Percentiles rank a stretch among this genome's conserved stretches.
Evolutionary conservation across 805 yeast species (phyloP).

Genomic region (Monosporozyma aerobia): DNA sequence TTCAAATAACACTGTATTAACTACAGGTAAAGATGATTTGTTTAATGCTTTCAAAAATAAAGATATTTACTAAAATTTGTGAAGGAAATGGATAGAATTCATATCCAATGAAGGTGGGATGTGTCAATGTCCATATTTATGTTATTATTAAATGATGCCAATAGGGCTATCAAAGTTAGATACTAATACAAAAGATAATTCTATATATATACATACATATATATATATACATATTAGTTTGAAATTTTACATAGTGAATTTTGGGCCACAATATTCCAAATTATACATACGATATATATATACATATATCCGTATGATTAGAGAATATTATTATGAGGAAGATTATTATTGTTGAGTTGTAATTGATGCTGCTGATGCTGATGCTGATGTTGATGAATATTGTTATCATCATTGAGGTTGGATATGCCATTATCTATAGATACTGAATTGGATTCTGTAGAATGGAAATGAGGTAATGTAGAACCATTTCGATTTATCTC

Average conservation of each 20-base stretch:
- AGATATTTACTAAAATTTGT: too few species aligned
- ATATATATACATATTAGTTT: neutral
- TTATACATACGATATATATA: neutral
- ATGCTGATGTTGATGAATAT: neutral
- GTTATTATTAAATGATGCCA: too few species aligned
- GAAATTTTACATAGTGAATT: neutral
- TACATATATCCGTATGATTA: neutral
- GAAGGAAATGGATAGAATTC: too few species aligned
- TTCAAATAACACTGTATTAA: too few species aligned
- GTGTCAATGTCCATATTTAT: too few species aligned
- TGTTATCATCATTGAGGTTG: neutral
- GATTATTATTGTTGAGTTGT: neutral
- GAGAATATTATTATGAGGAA: neutral
- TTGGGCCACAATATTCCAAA: too few species aligned
- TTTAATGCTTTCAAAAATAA: too few species aligned
- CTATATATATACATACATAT: neutral
- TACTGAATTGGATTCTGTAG: neutral
- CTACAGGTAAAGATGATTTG: too few species aligned
- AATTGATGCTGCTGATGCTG: neutral
- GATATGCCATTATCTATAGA: neutral
- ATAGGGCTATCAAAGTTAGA: too few species aligned
- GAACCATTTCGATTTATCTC: neutral
- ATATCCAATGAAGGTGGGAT: too few species aligned
- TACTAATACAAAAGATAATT: too few species aligned
- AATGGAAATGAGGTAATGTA: neutral